These are phyloP conservation scores for Trapa bicornis DNA, from an alignment of 345 rosid species.

Conservation along the genomic window DNA sequence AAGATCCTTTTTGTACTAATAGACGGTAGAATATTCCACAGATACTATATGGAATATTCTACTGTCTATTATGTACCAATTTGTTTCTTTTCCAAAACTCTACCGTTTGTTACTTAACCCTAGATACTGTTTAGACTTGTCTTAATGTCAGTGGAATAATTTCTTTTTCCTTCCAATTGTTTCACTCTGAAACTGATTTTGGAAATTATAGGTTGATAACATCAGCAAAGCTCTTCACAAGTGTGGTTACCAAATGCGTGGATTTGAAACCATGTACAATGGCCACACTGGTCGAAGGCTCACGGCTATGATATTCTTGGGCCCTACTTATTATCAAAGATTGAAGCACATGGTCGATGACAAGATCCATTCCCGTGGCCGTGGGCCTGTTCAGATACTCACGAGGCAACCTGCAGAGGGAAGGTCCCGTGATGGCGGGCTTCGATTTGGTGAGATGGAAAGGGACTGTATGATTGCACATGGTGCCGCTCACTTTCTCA, in stretches of 20 bases:
- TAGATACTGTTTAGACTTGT: neutral
- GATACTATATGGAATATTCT: too few relatives aligned
- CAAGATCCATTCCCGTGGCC: conserved; percentile 94
- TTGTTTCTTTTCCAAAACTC: too few relatives aligned
- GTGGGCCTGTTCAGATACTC: conserved; percentile 93
- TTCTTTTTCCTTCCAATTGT: neutral
- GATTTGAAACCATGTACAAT: conserved; percentile 94
- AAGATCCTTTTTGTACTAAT: too few relatives aligned
- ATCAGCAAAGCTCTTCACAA: conserved; percentile 96
- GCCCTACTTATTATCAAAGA: conserved; percentile 95
- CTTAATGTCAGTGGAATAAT: neutral
- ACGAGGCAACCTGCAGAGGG: conserved; percentile 99
- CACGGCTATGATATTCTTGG: conserved; percentile 82
- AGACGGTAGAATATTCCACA: too few relatives aligned
- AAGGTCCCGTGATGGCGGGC: conserved; percentile 96
- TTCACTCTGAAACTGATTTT: neutral
- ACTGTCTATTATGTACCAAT: too few relatives aligned
- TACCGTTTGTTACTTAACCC: too few relatives aligned
- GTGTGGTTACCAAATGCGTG: conserved; percentile 98
- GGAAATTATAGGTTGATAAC: conserved; percentile 61
- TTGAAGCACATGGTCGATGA: conserved; percentile 98
- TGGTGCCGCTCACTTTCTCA: conserved; percentile 88
- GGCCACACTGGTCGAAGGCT: conserved; percentile 94
- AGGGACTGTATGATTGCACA: conserved; percentile 98
- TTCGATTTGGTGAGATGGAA: conserved; percentile 96